These are phyloP conservation scores for Prunus dulcis DNA, from an alignment of 306 rosid species.

Conservation along the genomic window DNA sequence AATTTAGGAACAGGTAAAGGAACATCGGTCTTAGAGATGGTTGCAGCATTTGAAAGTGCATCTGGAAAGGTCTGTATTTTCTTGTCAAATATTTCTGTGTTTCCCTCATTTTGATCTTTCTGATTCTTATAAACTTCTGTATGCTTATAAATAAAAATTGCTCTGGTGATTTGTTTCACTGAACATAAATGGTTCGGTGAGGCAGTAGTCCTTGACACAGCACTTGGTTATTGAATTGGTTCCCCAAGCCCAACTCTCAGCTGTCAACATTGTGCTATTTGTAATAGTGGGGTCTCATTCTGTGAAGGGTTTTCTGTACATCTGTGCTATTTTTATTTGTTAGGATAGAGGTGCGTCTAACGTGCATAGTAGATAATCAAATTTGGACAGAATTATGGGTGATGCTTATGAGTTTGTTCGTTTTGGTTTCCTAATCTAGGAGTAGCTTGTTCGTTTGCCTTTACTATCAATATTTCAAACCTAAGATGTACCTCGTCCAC, in stretches of 20 bases:
- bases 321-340: background rate
- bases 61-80: constrained; percentile 65
- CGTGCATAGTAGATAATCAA: background rate
- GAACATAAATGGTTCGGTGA: background rate
- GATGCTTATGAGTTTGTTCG: background rate
- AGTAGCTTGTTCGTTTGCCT: background rate
- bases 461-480: background rate
- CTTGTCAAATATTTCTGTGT: background rate
- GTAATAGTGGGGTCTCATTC: background rate
- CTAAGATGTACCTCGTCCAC: background rate
- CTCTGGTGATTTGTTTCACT: constrained; percentile 3
- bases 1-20: constrained; percentile 98
- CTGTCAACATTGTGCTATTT: background rate
- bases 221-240: background rate
- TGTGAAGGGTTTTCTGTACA: background rate
- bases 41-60: constrained; percentile 86
- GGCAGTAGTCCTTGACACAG: background rate
- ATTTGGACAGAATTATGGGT: background rate
- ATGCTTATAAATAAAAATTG: background rate
- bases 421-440: background rate
- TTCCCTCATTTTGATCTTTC: background rate
- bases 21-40: constrained; percentile 96
- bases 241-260: background rate
- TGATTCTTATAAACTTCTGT: background rate
- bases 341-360: background rate